A percentile compares a stretch with the other conserved stretches of the same genome.
These are phyloP conservation scores for Dovyalis caffra DNA, from an alignment of 345 rosid genomes.

Conservation along the genomic window DNA sequence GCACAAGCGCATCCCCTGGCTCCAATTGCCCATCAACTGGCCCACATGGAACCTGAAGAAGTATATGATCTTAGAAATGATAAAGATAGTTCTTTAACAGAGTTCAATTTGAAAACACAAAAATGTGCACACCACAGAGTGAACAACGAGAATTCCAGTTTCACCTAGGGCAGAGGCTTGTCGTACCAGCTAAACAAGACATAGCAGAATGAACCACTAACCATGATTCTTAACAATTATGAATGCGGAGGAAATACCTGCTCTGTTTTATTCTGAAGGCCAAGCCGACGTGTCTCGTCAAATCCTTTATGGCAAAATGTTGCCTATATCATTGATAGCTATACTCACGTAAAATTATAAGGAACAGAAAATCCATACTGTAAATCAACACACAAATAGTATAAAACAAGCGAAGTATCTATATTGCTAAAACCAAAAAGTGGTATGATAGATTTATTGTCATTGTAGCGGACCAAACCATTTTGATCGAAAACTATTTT, in stretches of 20 bases:
- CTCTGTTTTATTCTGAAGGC: conserved; percentile 80
- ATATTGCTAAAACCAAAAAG: too few relatives aligned
- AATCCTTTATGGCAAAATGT: conserved; percentile 94
- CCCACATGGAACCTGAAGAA: conserved; percentile 85
- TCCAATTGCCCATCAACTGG: conserved; percentile 80
- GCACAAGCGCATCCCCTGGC: conserved; percentile 94
- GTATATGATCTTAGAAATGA: not conserved
- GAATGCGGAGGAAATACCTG: conserved; percentile 47
- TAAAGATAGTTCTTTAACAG: conserved; percentile 11
- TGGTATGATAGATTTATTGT: too few relatives aligned
- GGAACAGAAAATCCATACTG: too few relatives aligned
- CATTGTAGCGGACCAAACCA: too few relatives aligned
- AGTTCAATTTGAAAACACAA: not conserved
- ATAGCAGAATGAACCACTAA: conserved; percentile 18
- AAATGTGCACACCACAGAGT: conserved; percentile 64
- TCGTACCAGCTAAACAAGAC: conserved; percentile 62
- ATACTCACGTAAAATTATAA: too few relatives aligned
- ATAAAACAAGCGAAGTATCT: too few relatives aligned
- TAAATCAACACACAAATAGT: too few relatives aligned
- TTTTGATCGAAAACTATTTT: too few relatives aligned
- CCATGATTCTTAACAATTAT: not conserved
- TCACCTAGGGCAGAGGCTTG: conserved; percentile 74
- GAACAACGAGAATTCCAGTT: conserved; percentile 96
- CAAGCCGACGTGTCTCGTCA: conserved; percentile 94
- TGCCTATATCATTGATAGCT: conserved; percentile 39